Conservation (phyloP, 2,329 filamentous ascomycete species). For the Cryphonectria radicalis region DNA sequence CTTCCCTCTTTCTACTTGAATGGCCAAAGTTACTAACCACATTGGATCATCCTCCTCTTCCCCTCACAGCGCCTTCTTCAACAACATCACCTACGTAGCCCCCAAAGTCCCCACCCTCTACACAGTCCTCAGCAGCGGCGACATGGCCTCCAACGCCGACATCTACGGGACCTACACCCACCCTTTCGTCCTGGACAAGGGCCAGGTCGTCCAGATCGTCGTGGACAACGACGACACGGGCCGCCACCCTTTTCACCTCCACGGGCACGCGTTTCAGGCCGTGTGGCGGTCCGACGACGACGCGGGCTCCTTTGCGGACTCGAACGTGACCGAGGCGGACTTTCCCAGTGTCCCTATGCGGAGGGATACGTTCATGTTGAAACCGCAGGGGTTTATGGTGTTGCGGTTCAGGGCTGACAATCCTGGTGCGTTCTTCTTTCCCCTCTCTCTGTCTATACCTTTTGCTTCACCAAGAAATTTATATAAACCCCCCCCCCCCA, state of each 20-base stretch:
- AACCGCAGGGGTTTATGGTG: conserved; percentile 69
- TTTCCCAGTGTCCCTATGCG: conserved; percentile 64
- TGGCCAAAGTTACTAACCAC: neutral
- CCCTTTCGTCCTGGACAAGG: conserved; percentile 68
- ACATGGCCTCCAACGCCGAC: conserved; percentile 59
- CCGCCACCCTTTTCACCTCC: conserved; percentile 77
- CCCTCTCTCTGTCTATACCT: neutral
- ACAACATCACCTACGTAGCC: conserved; percentile 74
- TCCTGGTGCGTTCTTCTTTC: conserved; percentile 48
- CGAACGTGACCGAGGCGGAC: conserved; percentile 47
- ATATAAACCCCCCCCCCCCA: no score
- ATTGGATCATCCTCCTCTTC: conserved; percentile 13
- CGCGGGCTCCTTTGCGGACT: conserved; percentile 54
- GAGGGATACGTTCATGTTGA: conserved; percentile 69
- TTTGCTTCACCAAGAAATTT: no score
- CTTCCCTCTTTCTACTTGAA: neutral
- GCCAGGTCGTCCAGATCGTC: conserved; percentile 72
- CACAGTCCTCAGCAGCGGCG: conserved; percentile 68
- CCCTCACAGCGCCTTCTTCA: conserved; percentile 61
- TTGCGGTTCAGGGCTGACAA: conserved; percentile 71
- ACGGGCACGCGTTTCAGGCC: conserved; percentile 76
- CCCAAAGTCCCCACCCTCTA: conserved; percentile 83
- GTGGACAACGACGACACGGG: conserved; percentile 77
- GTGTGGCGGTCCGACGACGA: conserved; percentile 64
- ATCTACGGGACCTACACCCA: conserved; percentile 72